phyloP scores from a whole-genome alignment of 2,329 filamentous ascomycete species.

The Thielaviopsis ethacetica region DNA sequence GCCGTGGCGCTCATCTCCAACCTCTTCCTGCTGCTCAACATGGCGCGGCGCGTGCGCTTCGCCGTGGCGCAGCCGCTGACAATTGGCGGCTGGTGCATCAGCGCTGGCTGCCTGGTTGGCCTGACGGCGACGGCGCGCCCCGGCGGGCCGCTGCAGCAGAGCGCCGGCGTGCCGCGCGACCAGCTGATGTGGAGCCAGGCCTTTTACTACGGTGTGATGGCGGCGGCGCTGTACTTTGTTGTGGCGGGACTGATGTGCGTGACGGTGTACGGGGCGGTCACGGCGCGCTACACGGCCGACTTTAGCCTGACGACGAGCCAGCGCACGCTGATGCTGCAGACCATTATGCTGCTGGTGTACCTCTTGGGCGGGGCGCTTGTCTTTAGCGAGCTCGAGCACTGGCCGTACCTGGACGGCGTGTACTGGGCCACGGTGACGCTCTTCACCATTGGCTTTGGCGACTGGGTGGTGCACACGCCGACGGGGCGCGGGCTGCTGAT shows the following conservation, averaged over 20 bases:
- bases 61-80: slow-evolving; percentile 68
- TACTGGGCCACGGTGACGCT: slow-evolving; percentile 65
- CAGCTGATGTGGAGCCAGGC: slow-evolving; percentile 59
- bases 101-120: slow-evolving; percentile 47
- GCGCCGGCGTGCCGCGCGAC: slow-evolving; percentile 19
- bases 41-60: slow-evolving; percentile 65
- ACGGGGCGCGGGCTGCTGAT: slow-evolving; percentile 58
- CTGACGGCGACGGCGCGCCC: slow-evolving; percentile 43
- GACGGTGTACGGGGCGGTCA: slow-evolving; percentile 62
- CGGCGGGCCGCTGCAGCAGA: slow-evolving; percentile 33
- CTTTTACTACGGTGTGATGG: slow-evolving; percentile 73
- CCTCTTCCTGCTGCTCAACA: slow-evolving; percentile 69
- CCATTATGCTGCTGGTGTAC: slow-evolving; percentile 71
- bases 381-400: slow-evolving; percentile 56
- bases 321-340: slow-evolving; percentile 78
- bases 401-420: slow-evolving; percentile 60
- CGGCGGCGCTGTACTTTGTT: slow-evolving; percentile 63
- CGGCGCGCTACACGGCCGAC: slow-evolving; percentile 55
- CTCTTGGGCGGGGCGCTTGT: slow-evolving; percentile 60
- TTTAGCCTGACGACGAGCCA: slow-evolving; percentile 68
- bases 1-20: slow-evolving; percentile 64
- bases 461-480: slow-evolving; percentile 30
- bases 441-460: slow-evolving; percentile 49
- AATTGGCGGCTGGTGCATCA: slow-evolving; percentile 62
- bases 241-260: slow-evolving; percentile 60